Conservation (phyloP, 2,329 filamentous ascomycete species). For the Monilinia vaccinii-corymbosi region DNA sequence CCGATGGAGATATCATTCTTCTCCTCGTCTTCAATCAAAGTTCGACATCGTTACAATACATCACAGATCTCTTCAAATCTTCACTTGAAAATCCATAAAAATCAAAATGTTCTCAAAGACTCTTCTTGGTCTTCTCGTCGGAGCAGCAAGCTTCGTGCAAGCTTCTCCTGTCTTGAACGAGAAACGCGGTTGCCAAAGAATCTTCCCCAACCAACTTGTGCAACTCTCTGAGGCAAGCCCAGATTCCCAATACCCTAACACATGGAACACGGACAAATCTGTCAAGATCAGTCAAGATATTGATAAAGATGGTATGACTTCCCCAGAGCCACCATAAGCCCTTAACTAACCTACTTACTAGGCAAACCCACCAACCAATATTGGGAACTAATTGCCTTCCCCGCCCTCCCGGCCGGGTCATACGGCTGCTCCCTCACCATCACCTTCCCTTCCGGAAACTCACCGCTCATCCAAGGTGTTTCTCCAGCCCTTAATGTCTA, state of each 20-base stretch:
- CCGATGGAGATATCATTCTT: neutral
- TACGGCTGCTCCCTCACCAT: conserved; percentile 5
- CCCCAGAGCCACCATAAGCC: neutral
- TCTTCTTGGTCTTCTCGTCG: neutral
- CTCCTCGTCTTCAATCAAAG: neutral
- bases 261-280: neutral
- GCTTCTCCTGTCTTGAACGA: conserved; percentile 5
- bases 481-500: conserved; percentile 10
- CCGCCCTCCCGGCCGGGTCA: neutral
- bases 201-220: conserved; percentile 2
- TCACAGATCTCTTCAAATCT: neutral
- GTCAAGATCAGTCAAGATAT: conserved; percentile 2
- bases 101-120: neutral
- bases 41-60: neutral
- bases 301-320: neutral
- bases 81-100: neutral
- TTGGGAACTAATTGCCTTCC: conserved; percentile 1
- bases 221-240: conserved; percentile 7
- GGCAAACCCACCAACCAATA: neutral
- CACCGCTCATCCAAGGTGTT: neutral
- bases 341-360: neutral
- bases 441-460: neutral
- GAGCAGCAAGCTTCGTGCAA: neutral
- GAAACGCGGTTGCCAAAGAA: neutral
- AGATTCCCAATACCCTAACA: neutral